These are phyloP conservation scores for Rhynchospora tenuis DNA, from an alignment of 176 grass and related monocot genomes.

Conservation along the genomic window DNA sequence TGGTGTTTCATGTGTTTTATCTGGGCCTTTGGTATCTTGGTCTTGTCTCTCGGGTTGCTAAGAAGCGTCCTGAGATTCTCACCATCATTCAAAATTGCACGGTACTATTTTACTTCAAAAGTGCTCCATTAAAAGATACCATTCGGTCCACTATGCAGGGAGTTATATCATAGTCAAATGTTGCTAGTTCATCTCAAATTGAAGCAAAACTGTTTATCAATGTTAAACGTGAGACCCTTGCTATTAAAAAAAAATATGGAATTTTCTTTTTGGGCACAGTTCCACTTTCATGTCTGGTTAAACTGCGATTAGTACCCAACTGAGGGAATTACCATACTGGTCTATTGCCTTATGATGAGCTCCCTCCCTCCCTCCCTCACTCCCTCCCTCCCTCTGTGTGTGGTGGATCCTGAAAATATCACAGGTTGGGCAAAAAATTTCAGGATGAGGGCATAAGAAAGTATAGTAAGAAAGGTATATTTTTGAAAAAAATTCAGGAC, in stretches of 20 bases:
- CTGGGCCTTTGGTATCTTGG: slow-evolving; percentile 91
- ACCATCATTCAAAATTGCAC: slow-evolving; percentile 94
- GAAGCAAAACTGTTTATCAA: background rate
- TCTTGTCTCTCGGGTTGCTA: slow-evolving; percentile 84
- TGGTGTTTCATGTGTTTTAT: slow-evolving; percentile 90
- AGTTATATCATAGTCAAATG: background rate
- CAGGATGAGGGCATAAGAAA: no score
- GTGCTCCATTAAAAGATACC: background rate
- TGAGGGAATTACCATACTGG: background rate
- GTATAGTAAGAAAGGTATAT: no score
- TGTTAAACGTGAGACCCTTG: background rate
- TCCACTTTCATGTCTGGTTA: background rate
- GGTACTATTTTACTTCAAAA: slow-evolving; percentile 40
- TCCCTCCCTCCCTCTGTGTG: background rate
- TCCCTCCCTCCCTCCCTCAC: background rate
- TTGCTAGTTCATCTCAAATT: slow-evolving; percentile 17
- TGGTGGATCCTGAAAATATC: no score
- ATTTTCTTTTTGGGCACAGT: background rate
- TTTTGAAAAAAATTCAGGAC: no score
- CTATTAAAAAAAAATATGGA: background rate
- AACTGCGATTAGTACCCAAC: background rate
- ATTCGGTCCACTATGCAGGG: background rate
- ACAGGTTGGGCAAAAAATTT: no score
- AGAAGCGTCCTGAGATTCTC: slow-evolving; percentile 80
- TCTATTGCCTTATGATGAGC: no score